Evolutionary conservation across 805 yeast species (phyloP), one percentile per base, ranked within the genome.

Genomic region (Myxozyma monticola): DNA sequence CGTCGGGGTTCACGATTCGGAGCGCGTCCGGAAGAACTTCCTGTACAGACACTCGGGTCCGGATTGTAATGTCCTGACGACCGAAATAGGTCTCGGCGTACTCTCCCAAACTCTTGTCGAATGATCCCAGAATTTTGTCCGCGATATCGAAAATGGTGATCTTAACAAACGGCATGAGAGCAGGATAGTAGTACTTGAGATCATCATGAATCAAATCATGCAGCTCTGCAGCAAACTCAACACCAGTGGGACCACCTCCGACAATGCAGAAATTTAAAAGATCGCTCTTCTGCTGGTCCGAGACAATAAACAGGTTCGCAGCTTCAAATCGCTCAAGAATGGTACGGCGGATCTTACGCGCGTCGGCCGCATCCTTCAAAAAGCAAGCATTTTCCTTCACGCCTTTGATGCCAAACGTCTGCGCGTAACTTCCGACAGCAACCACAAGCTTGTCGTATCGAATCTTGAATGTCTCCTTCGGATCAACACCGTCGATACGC

Each of bases 221-320:
- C 25, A 83, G 76, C 64, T 83, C 88, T 28, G 87, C 85, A 20
- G 88, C 86, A 60, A 81, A 76, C 62, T 82, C 88, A 25, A 80
- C 84, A 58, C 88, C 88, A 0, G 88, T 82, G 49, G 88, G 86
- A 36, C 88, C 88, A 51, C 87, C 88, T 54, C 88, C 88, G 64
- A 85, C 81, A 31, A 82, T 76, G 17, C 81, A 85, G 66, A 82
- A 82, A 45, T 82, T 76, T 39, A 83, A 70, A 50, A 82, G 66
- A 52, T 73, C 74, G 59, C 79, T 79, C 57, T 86, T 76, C 61
- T 81, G 84, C 44, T 74, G 82, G 54, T 78, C 83, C 0, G 81
- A 57, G 0, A 84, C 80, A 0, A 85, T 76, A 49, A 86, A 86
- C 58, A 82, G 67, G 57, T 84, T 76, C 2, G 88, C 87, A 46